Base-by-base conservation (phyloP, 2,329 filamentous ascomycete genomes). In the Sarocladiaceae sp. region DNA sequence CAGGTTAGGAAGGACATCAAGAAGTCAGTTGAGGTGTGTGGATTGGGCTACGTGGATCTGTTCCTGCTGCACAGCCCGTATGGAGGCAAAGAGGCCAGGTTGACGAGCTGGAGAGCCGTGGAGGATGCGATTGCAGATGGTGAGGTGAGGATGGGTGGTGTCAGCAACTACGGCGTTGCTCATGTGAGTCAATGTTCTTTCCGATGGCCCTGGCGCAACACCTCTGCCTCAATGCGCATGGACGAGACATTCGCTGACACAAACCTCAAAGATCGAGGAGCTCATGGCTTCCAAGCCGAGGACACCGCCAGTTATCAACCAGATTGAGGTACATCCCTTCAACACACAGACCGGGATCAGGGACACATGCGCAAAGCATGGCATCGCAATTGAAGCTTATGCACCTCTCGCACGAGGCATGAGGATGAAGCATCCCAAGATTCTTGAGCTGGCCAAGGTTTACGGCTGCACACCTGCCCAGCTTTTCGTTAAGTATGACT, bases 261-360 rank as follows among this genome's bases (percentile, higher is more conserved):
- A 29, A 19, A 34, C 45, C 21, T 3, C 1, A 3, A 50, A 83
- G 76, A 72, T 89, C 42, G 74, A 85, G 50, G 84, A 89, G 57
- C 66, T 89, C 40, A 73, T 88, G 55, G 70, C 72, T 2, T 74
- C 73, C 0, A 76, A 76, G 10, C 81, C 83, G 0, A 70, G 72
- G 1, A 73, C 85, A 35, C 60, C 68, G 9, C 86, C 87, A 0
- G 76, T 80, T 2, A 78, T 91, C 42, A 91, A 91, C 55, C 87
- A 93, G 65, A 83, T 90, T 54, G 84, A 91, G 60, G 75, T 90
- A 2, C 85, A 91, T 49, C 86, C 85, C 0, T 93, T 91, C 74
- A 88, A 90, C 59, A 88, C 84, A 2, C 78, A 83, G 43, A 71
- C 69, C 0, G 70, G 73, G 29, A 88, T 93, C 50, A 74, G 79